A percentile compares a stretch with the other conserved stretches of the same genome.
Evolutionary conservation across 805 yeast genomes (phyloP).

Genomic region (Blastobotrys peoriensis): DNA sequence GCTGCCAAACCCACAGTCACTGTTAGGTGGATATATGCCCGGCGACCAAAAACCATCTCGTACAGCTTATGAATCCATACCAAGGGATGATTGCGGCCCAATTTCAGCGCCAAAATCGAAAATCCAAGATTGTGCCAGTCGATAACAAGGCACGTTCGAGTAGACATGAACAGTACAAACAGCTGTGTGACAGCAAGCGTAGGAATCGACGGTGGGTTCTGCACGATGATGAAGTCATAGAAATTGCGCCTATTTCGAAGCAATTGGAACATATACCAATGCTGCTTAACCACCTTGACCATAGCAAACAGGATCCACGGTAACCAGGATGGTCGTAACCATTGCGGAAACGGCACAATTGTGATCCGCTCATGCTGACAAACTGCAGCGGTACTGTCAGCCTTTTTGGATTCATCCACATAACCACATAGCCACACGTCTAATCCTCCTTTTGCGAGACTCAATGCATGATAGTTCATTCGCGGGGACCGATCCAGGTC

Average conservation of each 20-base stretch:
- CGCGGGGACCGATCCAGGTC: slow-evolving; percentile 95
- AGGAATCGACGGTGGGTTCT: slow-evolving; percentile 92
- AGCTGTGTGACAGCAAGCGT: slow-evolving; percentile 57
- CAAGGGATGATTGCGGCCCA: slow-evolving; percentile 49
- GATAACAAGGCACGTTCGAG: slow-evolving; percentile 59
- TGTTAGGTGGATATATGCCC: slow-evolving; percentile 67
- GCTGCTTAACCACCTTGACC: slow-evolving; percentile 55
- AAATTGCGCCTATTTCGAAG: slow-evolving; percentile 54
- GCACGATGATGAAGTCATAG: slow-evolving; percentile 54
- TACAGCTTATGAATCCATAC: slow-evolving; percentile 55
- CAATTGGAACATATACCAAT: slow-evolving; percentile 39
- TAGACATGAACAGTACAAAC: slow-evolving; percentile 43
- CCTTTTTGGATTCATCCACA: slow-evolving; percentile 21
- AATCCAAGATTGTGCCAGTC: slow-evolving; percentile 98
- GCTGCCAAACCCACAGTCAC: slow-evolving; percentile 72
- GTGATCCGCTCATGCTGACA: slow-evolving; percentile 22
- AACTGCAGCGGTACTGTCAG: slow-evolving; percentile 20
- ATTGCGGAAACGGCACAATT: slow-evolving; percentile 27
- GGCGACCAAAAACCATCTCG: slow-evolving; percentile 56
- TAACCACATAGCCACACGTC: slow-evolving; percentile 84
- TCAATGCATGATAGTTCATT: slow-evolving; percentile 82
- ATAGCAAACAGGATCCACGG: slow-evolving; percentile 56
- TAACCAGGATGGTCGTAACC: slow-evolving; percentile 22
- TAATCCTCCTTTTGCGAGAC: slow-evolving; percentile 63
- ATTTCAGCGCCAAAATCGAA: slow-evolving; percentile 67